Evolutionary conservation across 768 basidiomycete species (phyloP), one percentile per base, ranked within the genome.

Genomic region (Lyophyllum decastes): DNA sequence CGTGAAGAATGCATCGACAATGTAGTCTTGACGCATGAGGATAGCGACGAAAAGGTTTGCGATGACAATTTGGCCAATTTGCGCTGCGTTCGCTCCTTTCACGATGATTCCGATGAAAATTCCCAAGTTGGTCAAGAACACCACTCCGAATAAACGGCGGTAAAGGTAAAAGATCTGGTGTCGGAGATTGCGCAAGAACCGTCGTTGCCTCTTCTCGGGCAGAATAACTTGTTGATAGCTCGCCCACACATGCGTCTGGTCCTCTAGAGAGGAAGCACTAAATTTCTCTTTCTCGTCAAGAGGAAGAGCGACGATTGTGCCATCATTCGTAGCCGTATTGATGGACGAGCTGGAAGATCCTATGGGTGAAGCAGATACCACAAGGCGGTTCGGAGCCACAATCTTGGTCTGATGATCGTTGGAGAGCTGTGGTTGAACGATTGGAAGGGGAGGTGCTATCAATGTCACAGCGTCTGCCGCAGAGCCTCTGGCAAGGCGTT

Each of bases 91-190:
- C 7, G 70, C 70, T 6, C 72, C 71, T 34, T 62, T 69, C 45
- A 76, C 64, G 30, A 75, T 45, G 43, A 75, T 58, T 22, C 65
- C 70, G 54, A 86, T 78, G 68, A 86, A 79, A 35, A 85, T 73
- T 0, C 70, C 78, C 69, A 84, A 67, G 64, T 87, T 86, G 26
- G 74, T 72, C 35, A 82, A 59, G 69, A 86, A 85, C 9, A 84
- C 80, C 45, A 85, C 63, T 26, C 81, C 78, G 64, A 87, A 87
- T 0, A 87, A 75, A 21, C 84, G 77, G 52, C 84, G 81, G 66
- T 87, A 87, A 16, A 86, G 72, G 12, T 78, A 76, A 68, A 86
- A 81, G 54, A 85, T 69, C 57, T 80, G 80, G 65, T 84, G 79
- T 43, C 84, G 82, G 24, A 85, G 63, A 66, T 85, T 83, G 48